Conservation (phyloP, 371 early-diverging fungal genomes). For the Amoeboaphelidium protococcarum region DNA sequence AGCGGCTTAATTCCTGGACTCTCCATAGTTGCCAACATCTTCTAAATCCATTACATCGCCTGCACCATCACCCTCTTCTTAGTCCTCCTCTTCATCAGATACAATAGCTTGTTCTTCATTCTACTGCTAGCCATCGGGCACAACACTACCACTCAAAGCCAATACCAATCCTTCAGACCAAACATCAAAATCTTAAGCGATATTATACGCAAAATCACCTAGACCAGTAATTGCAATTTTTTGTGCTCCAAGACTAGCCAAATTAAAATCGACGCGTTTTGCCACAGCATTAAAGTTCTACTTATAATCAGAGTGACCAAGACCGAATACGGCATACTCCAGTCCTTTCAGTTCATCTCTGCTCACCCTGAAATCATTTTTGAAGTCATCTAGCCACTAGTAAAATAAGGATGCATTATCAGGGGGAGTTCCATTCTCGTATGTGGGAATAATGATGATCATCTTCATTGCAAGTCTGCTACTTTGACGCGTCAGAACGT, state of each 20-base stretch:
- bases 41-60: slow-evolving; percentile 45
- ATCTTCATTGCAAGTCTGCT: no score
- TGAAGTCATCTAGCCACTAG: slow-evolving; percentile 34
- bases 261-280: slow-evolving; percentile 29
- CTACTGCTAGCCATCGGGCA: slow-evolving; percentile 9
- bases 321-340: slow-evolving; percentile 39
- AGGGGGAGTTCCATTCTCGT: slow-evolving; percentile 38
- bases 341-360: slow-evolving; percentile 23
- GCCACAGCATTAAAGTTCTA: slow-evolving; percentile 31
- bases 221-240: slow-evolving; percentile 32
- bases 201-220: slow-evolving; percentile 29
- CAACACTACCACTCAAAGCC: slow-evolving; percentile 19
- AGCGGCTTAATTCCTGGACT: slow-evolving; percentile 25
- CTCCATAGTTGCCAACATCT: slow-evolving; percentile 37
- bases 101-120: slow-evolving; percentile 7
- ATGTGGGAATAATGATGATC: slow-evolving; percentile 38
- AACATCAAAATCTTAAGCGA: slow-evolving; percentile 21
- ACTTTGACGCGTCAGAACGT: no score
- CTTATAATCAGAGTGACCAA: slow-evolving; percentile 41
- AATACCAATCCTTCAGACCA: slow-evolving; percentile 14
- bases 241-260: slow-evolving; percentile 33
- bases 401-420: slow-evolving; percentile 29
- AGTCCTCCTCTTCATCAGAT: slow-evolving; percentile 7
- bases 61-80: slow-evolving; percentile 11
- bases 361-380: slow-evolving; percentile 37